A percentile compares a stretch with the other conserved stretches of the same genome.
Evolutionary conservation across 2,329 filamentous ascomycete genomes (phyloP).

Genomic region (Corinectria fuckeliana): DNA sequence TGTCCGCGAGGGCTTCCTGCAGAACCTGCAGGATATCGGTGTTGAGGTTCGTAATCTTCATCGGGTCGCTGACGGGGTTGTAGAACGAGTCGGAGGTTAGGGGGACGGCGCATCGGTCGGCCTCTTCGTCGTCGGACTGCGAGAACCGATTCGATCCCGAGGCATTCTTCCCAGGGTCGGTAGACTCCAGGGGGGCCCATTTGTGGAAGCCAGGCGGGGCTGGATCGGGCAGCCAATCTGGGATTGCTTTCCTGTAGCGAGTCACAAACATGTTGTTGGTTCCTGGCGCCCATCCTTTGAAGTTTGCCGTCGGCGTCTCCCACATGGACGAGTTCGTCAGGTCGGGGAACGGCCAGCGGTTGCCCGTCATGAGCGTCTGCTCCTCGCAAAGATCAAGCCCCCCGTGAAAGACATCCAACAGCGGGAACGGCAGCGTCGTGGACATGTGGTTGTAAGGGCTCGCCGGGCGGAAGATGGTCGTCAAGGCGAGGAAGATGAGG

Average conservation of each 20-base stretch:
- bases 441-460: slow-evolving; percentile 43
- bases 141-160: background rate
- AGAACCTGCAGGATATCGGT: slow-evolving; percentile 40
- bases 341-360: slow-evolving; percentile 40
- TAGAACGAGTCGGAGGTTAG: slow-evolving; percentile 42
- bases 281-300: slow-evolving; percentile 45
- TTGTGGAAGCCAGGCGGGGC: slow-evolving; percentile 39
- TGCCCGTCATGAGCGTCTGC: slow-evolving; percentile 22
- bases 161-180: background rate
- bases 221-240: slow-evolving; percentile 39
- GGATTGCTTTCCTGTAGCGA: slow-evolving; percentile 34
- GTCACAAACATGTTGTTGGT: slow-evolving; percentile 27
- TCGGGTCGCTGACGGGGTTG: slow-evolving; percentile 46
- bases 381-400: slow-evolving; percentile 33
- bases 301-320: slow-evolving; percentile 34
- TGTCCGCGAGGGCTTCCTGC: slow-evolving; percentile 30
- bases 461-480: slow-evolving; percentile 34
- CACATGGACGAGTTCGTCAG: slow-evolving; percentile 35
- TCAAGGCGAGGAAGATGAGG: slow-evolving; percentile 25
- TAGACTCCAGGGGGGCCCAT: slow-evolving; percentile 27
- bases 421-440: slow-evolving; percentile 40
- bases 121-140: background rate
- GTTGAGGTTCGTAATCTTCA: slow-evolving; percentile 50
- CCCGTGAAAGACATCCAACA: slow-evolving; percentile 37
- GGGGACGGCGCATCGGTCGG: background rate